Percentiles rank a stretch among this genome's conserved stretches.
Conservation (phyloP, 164 flowering plant genomes). For the Dillenia suffruticosa region DNA sequence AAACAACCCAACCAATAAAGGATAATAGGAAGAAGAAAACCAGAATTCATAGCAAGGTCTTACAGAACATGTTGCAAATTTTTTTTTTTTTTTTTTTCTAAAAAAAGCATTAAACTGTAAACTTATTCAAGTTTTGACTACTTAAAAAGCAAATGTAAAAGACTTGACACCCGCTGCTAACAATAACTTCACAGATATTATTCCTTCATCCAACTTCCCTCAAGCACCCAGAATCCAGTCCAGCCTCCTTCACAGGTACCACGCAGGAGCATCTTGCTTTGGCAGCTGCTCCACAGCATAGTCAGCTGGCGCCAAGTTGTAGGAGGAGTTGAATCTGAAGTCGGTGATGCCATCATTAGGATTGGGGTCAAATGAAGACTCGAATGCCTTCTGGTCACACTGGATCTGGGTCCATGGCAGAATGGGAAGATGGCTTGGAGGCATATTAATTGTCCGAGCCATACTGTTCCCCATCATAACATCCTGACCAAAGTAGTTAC, state of each 20-base stretch:
- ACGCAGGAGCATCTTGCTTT: constrained; percentile 40
- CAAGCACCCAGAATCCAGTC: too few species aligned
- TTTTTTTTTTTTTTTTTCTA: too few species aligned
- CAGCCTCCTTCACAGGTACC: constrained; percentile 30
- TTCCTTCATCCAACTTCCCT: too few species aligned
- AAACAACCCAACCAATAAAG: too few species aligned
- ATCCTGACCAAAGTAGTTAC: constrained; percentile 27
- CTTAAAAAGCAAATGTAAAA: too few species aligned
- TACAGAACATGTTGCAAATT: too few species aligned
- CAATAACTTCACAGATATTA: too few species aligned
- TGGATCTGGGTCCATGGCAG: constrained; percentile 30
- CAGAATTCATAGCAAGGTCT: too few species aligned
- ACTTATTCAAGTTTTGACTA: too few species aligned
- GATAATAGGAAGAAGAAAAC: too few species aligned
- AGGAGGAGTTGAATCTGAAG: constrained; percentile 46
- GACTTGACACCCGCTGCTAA: too few species aligned
- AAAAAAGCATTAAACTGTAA: too few species aligned
- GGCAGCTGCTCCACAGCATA: constrained; percentile 25
- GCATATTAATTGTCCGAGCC: constrained; percentile 23
- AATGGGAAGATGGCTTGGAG: constrained; percentile 20
- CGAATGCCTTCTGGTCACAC: constrained; percentile 18
- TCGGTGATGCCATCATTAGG: constrained; percentile 21
- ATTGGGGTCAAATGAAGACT: constrained; percentile 25
- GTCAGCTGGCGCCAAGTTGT: constrained; percentile 33
- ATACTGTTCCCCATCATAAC: constrained; percentile 26